A percentile compares a stretch with the other conserved stretches of the same genome.
phyloP scores from a whole-genome alignment of 208 protist species.

The Acanthamoeba lenticulata region DNA sequence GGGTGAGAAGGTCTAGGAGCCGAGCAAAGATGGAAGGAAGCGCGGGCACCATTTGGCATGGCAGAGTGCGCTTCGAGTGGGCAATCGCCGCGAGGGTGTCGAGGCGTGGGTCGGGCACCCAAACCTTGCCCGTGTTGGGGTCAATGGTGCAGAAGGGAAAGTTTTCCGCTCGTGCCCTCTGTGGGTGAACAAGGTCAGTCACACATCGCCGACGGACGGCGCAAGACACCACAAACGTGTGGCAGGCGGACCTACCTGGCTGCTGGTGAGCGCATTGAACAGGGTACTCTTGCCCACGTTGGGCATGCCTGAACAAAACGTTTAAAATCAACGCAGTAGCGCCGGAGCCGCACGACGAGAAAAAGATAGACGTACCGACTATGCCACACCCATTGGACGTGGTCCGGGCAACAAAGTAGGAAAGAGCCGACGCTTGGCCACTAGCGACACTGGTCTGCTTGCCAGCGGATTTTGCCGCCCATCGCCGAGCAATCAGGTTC shows the following conservation, averaged over 20 bases:
- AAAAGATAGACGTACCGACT: background rate
- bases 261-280: slow-evolving; percentile 46
- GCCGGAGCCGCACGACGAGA: background rate
- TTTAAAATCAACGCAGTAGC: background rate
- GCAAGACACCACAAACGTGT: background rate
- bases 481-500: too few relatives aligned
- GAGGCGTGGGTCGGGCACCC: slow-evolving; percentile 18
- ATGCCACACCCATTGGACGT: background rate
- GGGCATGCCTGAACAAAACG: background rate
- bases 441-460: too few relatives aligned
- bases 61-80: background rate
- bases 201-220: background rate
- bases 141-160: slow-evolving; percentile 54
- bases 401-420: background rate
- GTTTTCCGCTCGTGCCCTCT: slow-evolving; percentile 5
- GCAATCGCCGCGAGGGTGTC: background rate
- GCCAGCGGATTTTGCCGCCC: too few relatives aligned
- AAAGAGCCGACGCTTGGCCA: background rate
- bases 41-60: background rate
- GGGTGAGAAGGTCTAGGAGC: background rate
- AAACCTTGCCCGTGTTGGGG: background rate
- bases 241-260: background rate
- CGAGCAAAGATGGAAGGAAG: background rate
- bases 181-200: background rate
- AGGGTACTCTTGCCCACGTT: slow-evolving; percentile 38